phyloP scores from a whole-genome alignment of 2,329 filamentous ascomycete species.

The Alternaria angustiovoidea region DNA sequence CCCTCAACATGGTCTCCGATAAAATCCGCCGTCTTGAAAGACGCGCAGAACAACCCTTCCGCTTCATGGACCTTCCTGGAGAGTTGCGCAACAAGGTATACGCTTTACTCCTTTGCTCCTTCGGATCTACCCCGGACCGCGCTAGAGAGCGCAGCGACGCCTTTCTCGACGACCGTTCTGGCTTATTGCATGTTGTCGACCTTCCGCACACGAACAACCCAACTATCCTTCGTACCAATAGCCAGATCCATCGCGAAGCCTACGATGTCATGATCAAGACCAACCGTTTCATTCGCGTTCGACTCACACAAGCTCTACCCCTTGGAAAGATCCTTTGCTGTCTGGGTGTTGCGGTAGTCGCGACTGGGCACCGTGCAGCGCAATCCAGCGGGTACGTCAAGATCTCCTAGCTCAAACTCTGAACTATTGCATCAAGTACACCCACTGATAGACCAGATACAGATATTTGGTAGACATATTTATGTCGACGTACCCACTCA shows the following conservation, averaged over 20 bases:
- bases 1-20: too few species aligned
- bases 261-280: conserved; percentile 17
- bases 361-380: background rate
- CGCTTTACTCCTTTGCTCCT: conserved; percentile 7
- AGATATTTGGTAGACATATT: too few species aligned
- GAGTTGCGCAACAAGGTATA: conserved; percentile 26
- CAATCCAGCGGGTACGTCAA: background rate
- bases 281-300: background rate
- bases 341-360: background rate
- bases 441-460: too few species aligned
- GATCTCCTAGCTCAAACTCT: too few species aligned
- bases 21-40: background rate
- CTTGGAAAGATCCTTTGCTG: background rate
- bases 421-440: too few species aligned
- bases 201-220: background rate
- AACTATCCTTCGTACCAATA: background rate
- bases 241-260: background rate
- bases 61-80: conserved; percentile 21
- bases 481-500: too few species aligned
- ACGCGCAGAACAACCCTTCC: background rate
- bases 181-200: background rate
- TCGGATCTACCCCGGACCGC: background rate
- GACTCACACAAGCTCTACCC: background rate
- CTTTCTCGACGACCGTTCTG: background rate
- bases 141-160: background rate